Base-by-base conservation (phyloP, 805 yeast species). In the Tetrapisispora fleetii region DNA sequence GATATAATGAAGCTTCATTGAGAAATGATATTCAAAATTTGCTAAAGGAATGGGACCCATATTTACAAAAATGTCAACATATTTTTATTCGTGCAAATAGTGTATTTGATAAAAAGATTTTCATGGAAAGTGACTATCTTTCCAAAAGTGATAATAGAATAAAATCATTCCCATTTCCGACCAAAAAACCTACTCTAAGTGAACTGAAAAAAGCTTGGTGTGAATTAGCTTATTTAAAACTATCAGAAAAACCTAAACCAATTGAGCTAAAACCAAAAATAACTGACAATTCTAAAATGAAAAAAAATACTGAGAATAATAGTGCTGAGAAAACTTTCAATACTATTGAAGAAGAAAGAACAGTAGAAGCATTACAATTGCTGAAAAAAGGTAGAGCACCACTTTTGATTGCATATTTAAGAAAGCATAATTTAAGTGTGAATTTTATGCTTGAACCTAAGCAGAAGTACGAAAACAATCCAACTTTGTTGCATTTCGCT, bases 191-290 rank as follows among this genome's bases (percentile, higher is more conserved):
- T 1, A 90, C 96, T 0, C 73, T 83, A 0, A 68, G 78, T 2
- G 98, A 90, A 62, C 68, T 93, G 55, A 85, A 81, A 58, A 76
- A 80, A 43, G 88, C 95, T 0, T 93, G 98, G 98, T 72, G 77
- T 27, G 82, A 83, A 54, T 69, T 93, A 49, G 72, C 89, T 0
- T 79, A 82, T 54, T 66, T 86, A 54, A 68, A 71, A 37, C 61
- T 78, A 1, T 64, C 76, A 7, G 76, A 77, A 10, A 65, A 73
- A n/a, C 91, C 95, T 1, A 68, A 73, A 53, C 65, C 71, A 3
- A 68, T 73, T 6, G 50, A 58, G 11, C 51, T 66, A 54, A 59
- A 64, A 50, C 55, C 54, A 48, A 53, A 55, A 43, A 47, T 47
- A 4, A 52, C 55, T 17, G 48, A 40, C 19, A 40, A 40, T 30